Base-by-base conservation (phyloP, 78 protist genomes). In the Guillardia theta region DNA sequence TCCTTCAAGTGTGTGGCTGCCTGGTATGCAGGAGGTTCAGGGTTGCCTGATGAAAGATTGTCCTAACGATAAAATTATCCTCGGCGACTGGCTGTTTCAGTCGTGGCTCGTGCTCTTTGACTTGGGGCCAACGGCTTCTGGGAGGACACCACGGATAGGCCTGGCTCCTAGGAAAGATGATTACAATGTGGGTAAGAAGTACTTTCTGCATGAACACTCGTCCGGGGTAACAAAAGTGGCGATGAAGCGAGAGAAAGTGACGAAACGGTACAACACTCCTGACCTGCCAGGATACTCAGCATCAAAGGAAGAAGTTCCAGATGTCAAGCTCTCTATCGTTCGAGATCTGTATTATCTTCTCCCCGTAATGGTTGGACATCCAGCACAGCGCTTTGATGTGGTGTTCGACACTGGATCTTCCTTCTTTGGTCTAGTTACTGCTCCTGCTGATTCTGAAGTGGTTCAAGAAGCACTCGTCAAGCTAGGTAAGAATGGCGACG, bases 351-450 rank as follows among this genome's bases (percentile, higher is more conserved):
- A 43, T 30, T 78, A 78, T 30, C 90, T 78, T 30, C 90, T 78
- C 90, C 90, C 90, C 1, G 90, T 78, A 22, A 37, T 78, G 53
- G 90, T 78, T 48, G 90, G 90, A 46, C 21, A 18, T 21, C 90
- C 90, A 3, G 53, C 90, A 4, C 90, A 70, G 87, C 45, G 90
- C 43, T 78, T 78, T 48, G 90, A 78, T 48, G 90, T 78, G 48
- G 90, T 78, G 90, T 78, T 78, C 90, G 90, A 78, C 90, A 78
- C 90, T 0, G 90, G 90, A 22, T 78, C 90, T 18, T 78, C 90
- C 8, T 78, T 78, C 90, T 78, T 78, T 30, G 90, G 90, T 36
- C 48, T 78, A 10, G 90, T 78, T 22, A 78, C 90, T 27, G 90
- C 90, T n/a, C 90, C 90, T 19, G 90, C 90, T 48, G 90, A 78